Evolutionary conservation across 257 asterid species (phyloP), one percentile per base, ranked within the genome.

Genomic region (Asclepias syriaca): DNA sequence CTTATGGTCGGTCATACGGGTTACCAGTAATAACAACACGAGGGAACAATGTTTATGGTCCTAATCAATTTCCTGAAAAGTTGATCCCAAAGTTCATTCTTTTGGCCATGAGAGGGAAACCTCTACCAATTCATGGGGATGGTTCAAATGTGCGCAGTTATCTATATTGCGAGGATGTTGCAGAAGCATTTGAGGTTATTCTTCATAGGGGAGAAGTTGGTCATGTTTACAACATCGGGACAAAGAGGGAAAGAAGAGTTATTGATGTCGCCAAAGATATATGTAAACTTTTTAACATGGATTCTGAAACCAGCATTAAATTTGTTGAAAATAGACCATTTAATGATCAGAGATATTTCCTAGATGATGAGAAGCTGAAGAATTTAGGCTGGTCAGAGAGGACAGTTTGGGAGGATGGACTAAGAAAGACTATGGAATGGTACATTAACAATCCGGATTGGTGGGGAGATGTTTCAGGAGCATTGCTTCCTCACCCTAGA

Each of bases 381-480:
- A 84, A 75, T 69, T 73, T 94, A 84, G 97, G 99, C 43, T 94
- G 99, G 99, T 76, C 90, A 6, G 96, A 89, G 72, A 83, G 85
- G 84, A 91, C 99, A 21, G 50, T 81, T 4, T 94, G 99, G 99
- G 93, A 89, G 77, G 99, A 94, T 64, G 99, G 99, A 51, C 74
- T 94, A 80, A 88, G 63, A 65, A 94, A 94, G 85, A 94, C 99
- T 5, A 86, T 89, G 68, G 96, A 91, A 57, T 94, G 98, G 99
- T 94, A 94, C 70, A 85, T 80, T 32, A 72, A 81, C 48, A 91
- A 91, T 77, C 98, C 98, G 6, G 85, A 85, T 22, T 94, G 98
- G 98, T 94, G 99, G 99, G 99, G 99, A 3, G 97, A 94, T 83
- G 96, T 94, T 43, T 82, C 97, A 14, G 99, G 99, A 55, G 99